phyloP scores from a whole-genome alignment of 257 asterid genomes.

The Lantana camara region DNA sequence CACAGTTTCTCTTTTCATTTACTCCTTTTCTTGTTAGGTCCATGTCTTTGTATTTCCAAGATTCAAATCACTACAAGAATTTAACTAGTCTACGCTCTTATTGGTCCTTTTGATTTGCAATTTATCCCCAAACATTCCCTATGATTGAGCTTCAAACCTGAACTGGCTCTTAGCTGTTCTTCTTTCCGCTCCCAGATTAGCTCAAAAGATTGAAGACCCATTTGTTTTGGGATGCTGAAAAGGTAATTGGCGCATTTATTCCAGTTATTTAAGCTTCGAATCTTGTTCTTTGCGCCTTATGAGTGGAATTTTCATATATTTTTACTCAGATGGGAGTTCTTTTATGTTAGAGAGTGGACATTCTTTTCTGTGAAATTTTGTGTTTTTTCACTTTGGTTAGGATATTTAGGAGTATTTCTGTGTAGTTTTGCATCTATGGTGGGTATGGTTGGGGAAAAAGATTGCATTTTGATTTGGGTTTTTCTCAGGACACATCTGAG shows the following conservation, averaged over 20 bases:
- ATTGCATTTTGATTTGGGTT: constrained; percentile 19
- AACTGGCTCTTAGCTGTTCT: constrained; percentile 12
- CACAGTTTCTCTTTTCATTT: constrained; percentile 13
- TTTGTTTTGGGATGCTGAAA: constrained; percentile 31
- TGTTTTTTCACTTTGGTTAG: background rate
- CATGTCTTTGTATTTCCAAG: constrained; percentile 29
- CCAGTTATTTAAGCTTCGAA: constrained; percentile 34
- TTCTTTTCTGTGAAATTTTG: background rate
- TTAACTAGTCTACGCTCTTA: constrained; percentile 16
- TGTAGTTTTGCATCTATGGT: constrained; percentile 4
- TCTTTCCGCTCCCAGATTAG: constrained; percentile 29
- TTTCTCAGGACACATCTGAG: constrained; percentile 30
- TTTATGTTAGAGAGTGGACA: constrained; percentile 20
- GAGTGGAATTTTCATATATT: constrained; percentile 13
- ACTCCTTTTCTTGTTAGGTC: background rate
- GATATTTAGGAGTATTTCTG: background rate
- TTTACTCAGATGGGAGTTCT: constrained; percentile 10
- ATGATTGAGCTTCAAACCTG: constrained; percentile 12
- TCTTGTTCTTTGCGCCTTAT: constrained; percentile 40
- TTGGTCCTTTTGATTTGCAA: background rate
- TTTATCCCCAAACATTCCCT: background rate
- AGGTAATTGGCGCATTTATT: constrained; percentile 31
- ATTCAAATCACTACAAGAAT: constrained; percentile 29
- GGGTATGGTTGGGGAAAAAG: background rate
- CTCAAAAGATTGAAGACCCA: constrained; percentile 39